Conservation (phyloP, 2,329 filamentous ascomycete species). For the Aspergillus flavus region DNA sequence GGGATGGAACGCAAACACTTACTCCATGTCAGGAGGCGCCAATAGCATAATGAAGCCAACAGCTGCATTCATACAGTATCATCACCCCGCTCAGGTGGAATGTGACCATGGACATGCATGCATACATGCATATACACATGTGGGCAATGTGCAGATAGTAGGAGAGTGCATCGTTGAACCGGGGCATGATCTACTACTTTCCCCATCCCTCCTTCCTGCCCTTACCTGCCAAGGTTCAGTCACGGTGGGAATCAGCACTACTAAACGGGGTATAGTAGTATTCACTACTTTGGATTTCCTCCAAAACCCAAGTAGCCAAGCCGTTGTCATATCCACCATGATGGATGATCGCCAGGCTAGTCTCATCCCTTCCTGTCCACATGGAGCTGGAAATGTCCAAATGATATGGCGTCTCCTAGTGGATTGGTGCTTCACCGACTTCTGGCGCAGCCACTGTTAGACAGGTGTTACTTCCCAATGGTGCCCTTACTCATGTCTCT, state of each 20-base stretch:
- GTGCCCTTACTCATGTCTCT: constrained; percentile 8
- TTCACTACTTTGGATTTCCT: not conserved
- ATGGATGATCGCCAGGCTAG: not conserved
- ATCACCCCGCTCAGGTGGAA: constrained; percentile 17
- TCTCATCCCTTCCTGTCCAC: constrained; percentile 7
- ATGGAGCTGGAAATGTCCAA: constrained; percentile 5
- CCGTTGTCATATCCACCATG: not conserved
- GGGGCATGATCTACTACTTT: constrained; percentile 4
- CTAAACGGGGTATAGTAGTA: not conserved
- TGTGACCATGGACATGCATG: constrained; percentile 16
- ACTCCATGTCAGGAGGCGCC: constrained; percentile 12
- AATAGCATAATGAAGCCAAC: constrained; percentile 7
- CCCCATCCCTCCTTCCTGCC: constrained; percentile 4
- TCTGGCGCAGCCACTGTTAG: not conserved
- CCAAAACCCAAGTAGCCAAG: not conserved
- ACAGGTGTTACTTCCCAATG: constrained; percentile 4
- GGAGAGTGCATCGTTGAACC: not conserved
- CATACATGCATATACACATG: constrained; percentile 12
- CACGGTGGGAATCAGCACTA: not conserved
- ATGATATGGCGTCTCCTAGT: constrained; percentile 8
- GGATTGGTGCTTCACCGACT: constrained; percentile 11
- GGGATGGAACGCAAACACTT: not conserved
- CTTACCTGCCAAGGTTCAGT: constrained; percentile 11
- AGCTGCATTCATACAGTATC: not conserved
- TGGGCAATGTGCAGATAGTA: constrained; percentile 9